These are phyloP conservation scores for Allomyces macrogynus DNA, from an alignment of 192 early-diverging fungal species.

Conservation along the genomic window DNA sequence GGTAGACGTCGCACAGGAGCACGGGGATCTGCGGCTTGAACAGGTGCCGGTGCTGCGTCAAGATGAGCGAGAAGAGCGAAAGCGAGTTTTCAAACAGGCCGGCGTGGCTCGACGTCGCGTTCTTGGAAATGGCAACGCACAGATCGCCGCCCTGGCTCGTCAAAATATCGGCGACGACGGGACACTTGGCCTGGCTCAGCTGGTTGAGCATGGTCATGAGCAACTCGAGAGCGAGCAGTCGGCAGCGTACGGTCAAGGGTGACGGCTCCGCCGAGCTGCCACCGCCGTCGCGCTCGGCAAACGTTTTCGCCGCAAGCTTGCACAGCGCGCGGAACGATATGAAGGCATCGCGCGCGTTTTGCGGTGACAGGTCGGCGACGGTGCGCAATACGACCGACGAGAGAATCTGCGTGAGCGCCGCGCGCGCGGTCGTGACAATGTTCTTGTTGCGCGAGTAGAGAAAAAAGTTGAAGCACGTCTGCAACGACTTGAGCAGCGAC, in stretches of 20 bases:
- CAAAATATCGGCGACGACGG: constrained; percentile 24
- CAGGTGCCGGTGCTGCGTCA: constrained; percentile 19
- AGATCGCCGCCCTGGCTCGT: constrained; percentile 16
- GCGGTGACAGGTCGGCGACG: constrained; percentile 3
- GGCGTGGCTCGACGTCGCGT: constrained; percentile 30
- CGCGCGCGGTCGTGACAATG: constrained; percentile 31
- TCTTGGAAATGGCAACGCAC: constrained; percentile 25
- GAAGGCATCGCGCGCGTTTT: constrained; percentile 2
- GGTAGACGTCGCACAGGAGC: constrained; percentile 30
- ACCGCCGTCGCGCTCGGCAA: constrained; percentile 5
- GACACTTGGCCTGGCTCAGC: constrained; percentile 5
- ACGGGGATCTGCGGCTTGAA: constrained; percentile 38
- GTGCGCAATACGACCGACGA: constrained; percentile 4
- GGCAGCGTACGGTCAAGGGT: constrained; percentile 10
- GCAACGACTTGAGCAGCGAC: constrained; percentile 23
- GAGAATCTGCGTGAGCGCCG: constrained; percentile 33
- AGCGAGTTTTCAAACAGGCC: constrained; percentile 34
- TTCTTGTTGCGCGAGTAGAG: constrained; percentile 12
- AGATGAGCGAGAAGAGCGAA: constrained; percentile 30
- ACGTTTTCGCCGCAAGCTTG: constrained; percentile 3
- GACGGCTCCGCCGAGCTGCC: constrained; percentile 15
- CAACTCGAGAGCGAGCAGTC: constrained; percentile 30
- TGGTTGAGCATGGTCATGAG: constrained; percentile 26
- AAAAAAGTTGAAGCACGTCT: constrained; percentile 31
- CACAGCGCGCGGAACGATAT: constrained; percentile 3